Evolutionary conservation across 2,329 filamentous ascomycete species (phyloP).

Genomic region (Monascus ruber): DNA sequence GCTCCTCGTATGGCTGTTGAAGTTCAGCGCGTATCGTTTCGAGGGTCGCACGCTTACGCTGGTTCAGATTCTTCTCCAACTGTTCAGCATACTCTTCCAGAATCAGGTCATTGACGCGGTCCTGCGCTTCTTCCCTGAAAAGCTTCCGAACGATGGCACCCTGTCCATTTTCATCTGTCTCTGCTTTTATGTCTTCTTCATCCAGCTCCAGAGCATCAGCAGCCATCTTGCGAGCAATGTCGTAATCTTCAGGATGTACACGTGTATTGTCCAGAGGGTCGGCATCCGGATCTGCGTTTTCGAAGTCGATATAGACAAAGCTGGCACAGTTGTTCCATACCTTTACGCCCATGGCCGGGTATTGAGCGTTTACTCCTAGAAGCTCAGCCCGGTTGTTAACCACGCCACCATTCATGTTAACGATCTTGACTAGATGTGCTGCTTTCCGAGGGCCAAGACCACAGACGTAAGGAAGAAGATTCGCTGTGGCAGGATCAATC

Average conservation of each 20-base stretch:
- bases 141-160: constrained; percentile 88
- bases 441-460: constrained; percentile 90
- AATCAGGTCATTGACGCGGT: constrained; percentile 91
- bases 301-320: constrained; percentile 83
- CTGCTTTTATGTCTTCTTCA: constrained; percentile 93
- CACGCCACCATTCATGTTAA: constrained; percentile 80
- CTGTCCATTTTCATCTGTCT: constrained; percentile 78
- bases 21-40: constrained; percentile 94
- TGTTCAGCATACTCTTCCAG: constrained; percentile 96
- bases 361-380: constrained; percentile 73
- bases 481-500: constrained; percentile 67
- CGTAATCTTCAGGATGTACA: constrained; percentile 96
- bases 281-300: constrained; percentile 65
- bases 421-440: constrained; percentile 71
- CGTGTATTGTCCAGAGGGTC: constrained; percentile 95
- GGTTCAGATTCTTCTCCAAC: constrained; percentile 82
- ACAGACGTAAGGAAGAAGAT: constrained; percentile 79
- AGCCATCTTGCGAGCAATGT: constrained; percentile 95
- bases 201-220: constrained; percentile 93
- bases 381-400: constrained; percentile 78
- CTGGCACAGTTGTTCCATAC: constrained; percentile 97
- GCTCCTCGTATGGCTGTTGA: constrained; percentile 85
- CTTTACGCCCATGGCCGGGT: constrained; percentile 72
- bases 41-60: constrained; percentile 87
- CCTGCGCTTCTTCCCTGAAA: constrained; percentile 87